Percentiles rank a stretch among this genome's conserved stretches.
Conservation (phyloP, 805 yeast genomes). For the Teunomyces pallodes region DNA sequence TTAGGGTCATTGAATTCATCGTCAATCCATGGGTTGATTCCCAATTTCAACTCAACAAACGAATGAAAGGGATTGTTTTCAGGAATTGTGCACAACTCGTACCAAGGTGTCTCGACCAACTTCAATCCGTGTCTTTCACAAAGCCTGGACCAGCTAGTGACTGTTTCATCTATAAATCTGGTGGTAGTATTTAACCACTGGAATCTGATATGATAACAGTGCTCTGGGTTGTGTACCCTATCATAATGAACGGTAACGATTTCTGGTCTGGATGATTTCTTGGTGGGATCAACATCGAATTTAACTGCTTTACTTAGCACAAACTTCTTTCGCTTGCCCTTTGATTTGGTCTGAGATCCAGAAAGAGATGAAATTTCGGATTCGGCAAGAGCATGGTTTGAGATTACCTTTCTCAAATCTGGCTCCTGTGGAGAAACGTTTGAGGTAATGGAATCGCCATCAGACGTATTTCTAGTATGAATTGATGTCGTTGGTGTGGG, state of each 20-base stretch:
- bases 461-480: conserved; percentile 24
- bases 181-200: conserved; percentile 95
- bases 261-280: conserved; percentile 75
- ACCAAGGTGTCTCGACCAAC: conserved; percentile 86
- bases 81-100: conserved; percentile 77
- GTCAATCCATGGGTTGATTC: conserved; percentile 70
- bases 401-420: conserved; percentile 21
- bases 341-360: conserved; percentile 21
- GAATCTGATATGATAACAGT: conserved; percentile 84
- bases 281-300: conserved; percentile 72
- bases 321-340: conserved; percentile 36
- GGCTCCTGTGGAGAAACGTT: conserved; percentile 14
- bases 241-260: conserved; percentile 83
- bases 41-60: conserved; percentile 63
- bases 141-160: conserved; percentile 72
- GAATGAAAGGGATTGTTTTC: conserved; percentile 84
- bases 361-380: conserved; percentile 22
- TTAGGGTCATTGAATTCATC: conserved; percentile 44
- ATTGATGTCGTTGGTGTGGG: conserved; percentile 5
- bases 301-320: conserved; percentile 64
- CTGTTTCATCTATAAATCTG: conserved; percentile 74
- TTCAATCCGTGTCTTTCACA: conserved; percentile 83
- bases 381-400: conserved; percentile 8
- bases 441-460: conserved; percentile 26
- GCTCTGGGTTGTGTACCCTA: conserved; percentile 88